Evolutionary conservation across 331 rosid species (phyloP).

Genomic region (Malus hybrid): DNA sequence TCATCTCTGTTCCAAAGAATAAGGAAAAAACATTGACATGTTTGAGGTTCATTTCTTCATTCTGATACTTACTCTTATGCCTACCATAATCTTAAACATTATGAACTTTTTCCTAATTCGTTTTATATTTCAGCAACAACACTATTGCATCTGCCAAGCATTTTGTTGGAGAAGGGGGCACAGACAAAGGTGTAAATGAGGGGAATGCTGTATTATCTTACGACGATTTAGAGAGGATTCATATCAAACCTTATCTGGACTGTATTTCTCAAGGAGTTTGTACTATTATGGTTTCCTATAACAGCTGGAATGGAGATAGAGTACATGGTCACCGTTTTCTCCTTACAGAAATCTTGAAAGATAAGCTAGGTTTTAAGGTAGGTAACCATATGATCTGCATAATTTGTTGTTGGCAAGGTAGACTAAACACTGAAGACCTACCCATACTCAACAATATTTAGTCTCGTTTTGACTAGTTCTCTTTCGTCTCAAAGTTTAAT

Average conservation of each 20-base stretch:
- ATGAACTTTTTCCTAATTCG: too few relatives aligned
- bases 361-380: slow-evolving; percentile 61
- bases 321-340: slow-evolving; percentile 59
- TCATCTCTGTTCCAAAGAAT: too few relatives aligned
- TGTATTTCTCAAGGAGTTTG: slow-evolving; percentile 73
- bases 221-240: slow-evolving; percentile 48
- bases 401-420: background rate
- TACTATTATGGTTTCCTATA: slow-evolving; percentile 66
- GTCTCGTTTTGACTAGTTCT: background rate
- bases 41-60: too few relatives aligned
- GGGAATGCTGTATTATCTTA: background rate
- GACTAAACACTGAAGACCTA: background rate
- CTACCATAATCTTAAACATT: too few relatives aligned
- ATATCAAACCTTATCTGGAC: slow-evolving; percentile 71
- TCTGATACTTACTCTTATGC: background rate
- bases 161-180: slow-evolving; percentile 52
- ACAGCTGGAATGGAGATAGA: slow-evolving; percentile 62
- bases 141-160: background rate
- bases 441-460: background rate
- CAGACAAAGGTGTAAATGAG: background rate
- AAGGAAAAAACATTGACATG: too few relatives aligned
- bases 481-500: too few relatives aligned
- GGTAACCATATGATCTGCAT: background rate
- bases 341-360: slow-evolving; percentile 54
- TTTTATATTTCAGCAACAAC: background rate